Percentiles rank a stretch among this genome's conserved stretches.
These are phyloP conservation scores for Xylaria sp. DNA, from an alignment of 2,329 filamentous ascomycete species.

Conservation along the genomic window DNA sequence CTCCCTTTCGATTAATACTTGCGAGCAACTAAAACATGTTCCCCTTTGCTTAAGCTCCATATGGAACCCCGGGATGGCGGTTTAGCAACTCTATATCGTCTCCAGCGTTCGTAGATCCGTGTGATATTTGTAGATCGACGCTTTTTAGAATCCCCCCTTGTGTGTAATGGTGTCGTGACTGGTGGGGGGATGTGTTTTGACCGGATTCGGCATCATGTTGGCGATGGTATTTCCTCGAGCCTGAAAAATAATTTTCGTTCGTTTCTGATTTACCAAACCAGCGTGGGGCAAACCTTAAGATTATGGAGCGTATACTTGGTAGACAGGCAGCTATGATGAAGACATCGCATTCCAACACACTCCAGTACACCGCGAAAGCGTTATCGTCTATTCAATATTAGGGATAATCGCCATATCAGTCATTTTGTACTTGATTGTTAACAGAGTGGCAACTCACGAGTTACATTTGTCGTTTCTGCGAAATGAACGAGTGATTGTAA, in stretches of 20 bases:
- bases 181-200: not conserved
- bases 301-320: constrained; percentile 14
- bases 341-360: constrained; percentile 17
- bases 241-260: not conserved
- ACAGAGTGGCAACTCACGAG: constrained; percentile 1
- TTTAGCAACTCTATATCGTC: constrained; percentile 13
- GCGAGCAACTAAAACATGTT: too few species aligned
- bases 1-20: too few species aligned
- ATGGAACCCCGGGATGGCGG: too few species aligned
- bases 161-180: not conserved
- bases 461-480: constrained; percentile 10
- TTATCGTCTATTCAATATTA: constrained; percentile 6
- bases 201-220: constrained; percentile 10
- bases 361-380: constrained; percentile 15
- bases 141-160: constrained; percentile 10
- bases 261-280: constrained; percentile 2
- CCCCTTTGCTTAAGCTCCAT: too few species aligned
- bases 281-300: not conserved
- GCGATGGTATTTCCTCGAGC: constrained; percentile 9
- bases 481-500: constrained; percentile 16
- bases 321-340: constrained; percentile 18
- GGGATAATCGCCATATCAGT: too few species aligned
- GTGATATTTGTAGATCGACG: constrained; percentile 15
- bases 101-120: not conserved
- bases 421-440: not conserved